These are phyloP conservation scores for Dactylorhiza incarnata DNA, from an alignment of 106 monocot genomes.

Conservation along the genomic window DNA sequence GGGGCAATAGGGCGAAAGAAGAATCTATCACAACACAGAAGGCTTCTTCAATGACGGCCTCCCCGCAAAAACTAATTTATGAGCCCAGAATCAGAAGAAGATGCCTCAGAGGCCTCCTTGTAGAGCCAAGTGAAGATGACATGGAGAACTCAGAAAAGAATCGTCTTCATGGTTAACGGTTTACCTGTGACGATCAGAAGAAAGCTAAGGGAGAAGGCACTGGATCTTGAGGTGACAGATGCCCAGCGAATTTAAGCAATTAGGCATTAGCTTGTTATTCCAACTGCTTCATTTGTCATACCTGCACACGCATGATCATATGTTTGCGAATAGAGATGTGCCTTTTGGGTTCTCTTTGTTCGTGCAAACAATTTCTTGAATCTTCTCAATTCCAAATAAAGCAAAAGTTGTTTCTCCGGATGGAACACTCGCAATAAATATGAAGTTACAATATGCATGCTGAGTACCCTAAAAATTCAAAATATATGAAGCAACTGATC, in stretches of 20 bases:
- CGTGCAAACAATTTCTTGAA: no score
- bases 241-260: no score
- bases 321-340: no score
- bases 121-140: constrained; percentile 62
- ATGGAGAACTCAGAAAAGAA: constrained; percentile 41
- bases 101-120: constrained; percentile 58
- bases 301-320: no score
- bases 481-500: no score
- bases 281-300: no score
- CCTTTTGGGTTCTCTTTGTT: no score
- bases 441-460: no score
- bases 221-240: neutral
- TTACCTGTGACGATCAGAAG: constrained; percentile 32
- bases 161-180: constrained; percentile 55
- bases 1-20: neutral
- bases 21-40: constrained; percentile 8
- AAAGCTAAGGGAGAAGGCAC: constrained; percentile 8
- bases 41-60: constrained; percentile 5
- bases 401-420: no score
- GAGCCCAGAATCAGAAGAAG: constrained; percentile 56
- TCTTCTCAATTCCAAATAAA: no score
- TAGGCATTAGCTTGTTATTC: neutral
- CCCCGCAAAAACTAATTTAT: constrained; percentile 22
- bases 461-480: no score
- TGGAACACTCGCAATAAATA: no score